Evolutionary conservation across 2,329 filamentous ascomycete species (phyloP), one percentile per base, ranked within the genome.

Genomic region (Trichoderma koningiopsis): DNA sequence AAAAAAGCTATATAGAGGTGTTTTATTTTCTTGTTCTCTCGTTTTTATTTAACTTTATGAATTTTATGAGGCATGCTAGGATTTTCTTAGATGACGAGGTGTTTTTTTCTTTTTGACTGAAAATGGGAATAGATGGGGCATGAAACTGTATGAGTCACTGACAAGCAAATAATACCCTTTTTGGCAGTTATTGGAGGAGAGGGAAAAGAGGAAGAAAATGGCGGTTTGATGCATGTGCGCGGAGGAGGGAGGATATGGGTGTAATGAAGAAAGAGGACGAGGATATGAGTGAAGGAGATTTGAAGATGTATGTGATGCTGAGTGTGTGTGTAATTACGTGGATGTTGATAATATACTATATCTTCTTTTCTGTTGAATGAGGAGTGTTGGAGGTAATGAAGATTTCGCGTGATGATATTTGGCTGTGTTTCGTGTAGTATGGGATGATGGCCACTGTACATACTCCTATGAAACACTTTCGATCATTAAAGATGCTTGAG

Each of bases 161-260:
- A 65, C 24, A 65, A 65, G 53, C 53, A 65, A 64, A 56, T 64
- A 64, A 64, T 64, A 64, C 61, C 61, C 60, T 29, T 64, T 49
- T 56, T 64, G 61, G 61, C 61, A 64, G 61, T 29, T 56, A 24
- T 64, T 63, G n/a, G 19, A n/a, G 33, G 40, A 7, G 6, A 10
- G 24, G 10, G 24, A 22, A 33, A 16, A 8, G 33, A 24, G 11
- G 19, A 61, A 22, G 19, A 40, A 64, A 33, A 55, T 29, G 10
- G 14, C 11, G 24, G 11, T 33, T 24, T 19, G 49, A 55, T 16
- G 33, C n/a, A n/a, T 22, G 43, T 5, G n/a, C 6, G 37, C 13
- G 52, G 22, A 53, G 64, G 27, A 47, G 24, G 7, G 29, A 55
- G 35, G 24, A 16, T 11, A 0, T 40, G 61, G 40, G 10, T 31